A percentile compares a stretch with the other conserved stretches of the same genome.
Conservation (phyloP, 176 grass and related monocot species). For the Echinochloa phyllopogon region DNA sequence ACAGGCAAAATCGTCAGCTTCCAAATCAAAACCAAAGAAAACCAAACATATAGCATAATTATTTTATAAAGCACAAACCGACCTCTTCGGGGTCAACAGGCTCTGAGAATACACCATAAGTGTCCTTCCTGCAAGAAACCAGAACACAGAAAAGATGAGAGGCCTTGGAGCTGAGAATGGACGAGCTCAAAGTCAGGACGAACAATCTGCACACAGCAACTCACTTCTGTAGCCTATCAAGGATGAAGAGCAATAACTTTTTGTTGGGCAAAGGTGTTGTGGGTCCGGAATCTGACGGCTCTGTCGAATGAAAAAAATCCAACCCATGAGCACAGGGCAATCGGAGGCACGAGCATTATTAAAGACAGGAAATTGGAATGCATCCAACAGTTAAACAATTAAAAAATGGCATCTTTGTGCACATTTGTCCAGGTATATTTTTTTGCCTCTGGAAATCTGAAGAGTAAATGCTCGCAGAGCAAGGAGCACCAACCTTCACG, state of each 20-base stretch:
- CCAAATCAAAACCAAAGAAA: slow-evolving; percentile 19
- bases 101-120: slow-evolving; percentile 85
- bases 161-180: neutral
- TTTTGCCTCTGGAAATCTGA: slow-evolving; percentile 35
- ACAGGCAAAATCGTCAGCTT: slow-evolving; percentile 44
- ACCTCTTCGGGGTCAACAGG: slow-evolving; percentile 95
- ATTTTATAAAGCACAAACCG: slow-evolving; percentile 45
- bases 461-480: slow-evolving; percentile 62
- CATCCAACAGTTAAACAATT: slow-evolving; percentile 36
- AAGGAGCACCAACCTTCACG: slow-evolving; percentile 72
- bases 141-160: slow-evolving; percentile 38
- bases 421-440: slow-evolving; percentile 25
- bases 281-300: slow-evolving; percentile 84
- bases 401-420: slow-evolving; percentile 53
- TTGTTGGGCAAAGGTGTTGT: slow-evolving; percentile 95
- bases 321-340: slow-evolving; percentile 42
- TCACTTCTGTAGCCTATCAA: slow-evolving; percentile 98
- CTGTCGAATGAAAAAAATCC: slow-evolving; percentile 51
- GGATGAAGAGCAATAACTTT: slow-evolving; percentile 95
- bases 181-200: neutral
- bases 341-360: slow-evolving; percentile 43
- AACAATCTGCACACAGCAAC: slow-evolving; percentile 51
- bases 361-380: slow-evolving; percentile 48
- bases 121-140: slow-evolving; percentile 88
- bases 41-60: slow-evolving; percentile 10